Evolutionary conservation across 345 rosid genomes (phyloP), one percentile per base, ranked within the genome.

Genomic region (Diplotaxis tenuifolia): DNA sequence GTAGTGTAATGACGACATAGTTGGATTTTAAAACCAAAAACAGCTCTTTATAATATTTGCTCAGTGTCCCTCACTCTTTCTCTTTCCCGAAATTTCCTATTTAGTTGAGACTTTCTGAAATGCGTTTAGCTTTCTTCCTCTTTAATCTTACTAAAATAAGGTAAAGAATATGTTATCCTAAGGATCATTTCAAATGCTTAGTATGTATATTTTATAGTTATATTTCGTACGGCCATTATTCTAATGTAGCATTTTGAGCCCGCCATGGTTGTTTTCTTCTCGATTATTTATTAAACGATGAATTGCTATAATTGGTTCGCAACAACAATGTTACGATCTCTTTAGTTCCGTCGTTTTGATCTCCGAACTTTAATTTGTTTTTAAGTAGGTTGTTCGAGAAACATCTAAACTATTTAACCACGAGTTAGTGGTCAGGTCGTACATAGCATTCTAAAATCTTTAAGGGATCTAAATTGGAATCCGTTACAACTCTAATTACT

Each of bases 111-210:
- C n/a, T n/a, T n/a, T n/a, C n/a, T n/a, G n/a, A n/a, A n/a, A n/a
- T n/a, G n/a, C n/a, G n/a, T n/a, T n/a, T n/a, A n/a, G n/a, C n/a
- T n/a, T n/a, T n/a, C 6, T 74, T 50, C 64, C 21, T 67, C 50
- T 50, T 27, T 75, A 53, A n/a, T 27, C 28, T 75, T 68, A 45
- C 79, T 73, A 68, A 68, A 69, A 52, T 18, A n/a, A 1, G 79
- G 25, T 62, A 32, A 61, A n/a, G 19, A 49, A 18, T 32, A 22
- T 59, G 23, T 25, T 34, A 6, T 12, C 36, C 40, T 9, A 49
- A 60, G 67, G 25, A 12, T 32, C 28, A 59, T 45, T 47, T 59
- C 38, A 36, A 32, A 19, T 50, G 22, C 45, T 68, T 52, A 18
- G 8, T 67, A 50, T 9, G 11, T 47, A 23, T 73, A 22, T 52